Base-by-base conservation (phyloP, 345 rosid genomes). In the Gossypium raimondii region DNA sequence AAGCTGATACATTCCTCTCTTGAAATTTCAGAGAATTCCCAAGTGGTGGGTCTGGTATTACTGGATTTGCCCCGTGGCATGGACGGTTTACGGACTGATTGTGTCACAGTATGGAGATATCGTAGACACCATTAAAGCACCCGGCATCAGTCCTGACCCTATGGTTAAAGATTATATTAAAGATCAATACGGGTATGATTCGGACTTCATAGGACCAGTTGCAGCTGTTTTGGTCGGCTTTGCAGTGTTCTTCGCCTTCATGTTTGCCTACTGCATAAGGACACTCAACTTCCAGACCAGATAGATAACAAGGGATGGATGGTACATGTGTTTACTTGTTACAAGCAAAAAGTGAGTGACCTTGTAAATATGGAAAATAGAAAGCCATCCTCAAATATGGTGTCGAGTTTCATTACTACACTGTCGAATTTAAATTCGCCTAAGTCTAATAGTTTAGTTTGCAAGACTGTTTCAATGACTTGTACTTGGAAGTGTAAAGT, bases 31-130 rank as follows among this genome's bases (percentile, higher is more conserved):
- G 90, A 93, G 70, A 76, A 89, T 92, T 41, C 98, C 93, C 1
- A 87, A 84, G 78, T 92, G 95, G 95, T 94, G 98, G 95, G 61
- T 88, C 2, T 94, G 98, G 98, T 94, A 89, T 77, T 94, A 91
- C 79, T 94, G 92, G 94, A 86, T 94, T 7, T 92, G 92, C 85
- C 98, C 85, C 0, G 78, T 88, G 9, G 97, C 97, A 4, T 92
- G 98, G 98, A 88, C 94, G 7, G 55, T 88, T 34, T 88, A 90
- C 9, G 92, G 94, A 29, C 72, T 87, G 81, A 84, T 89, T 11
- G 84, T 83, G 22, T 85, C 98, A 0, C 98, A 92, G 22, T 94
- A 88, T 18, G 89, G 97, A 11, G 97, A 94, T n/a, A 71, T 85
- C 4, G 80, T 76, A 10, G 62, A 66, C 20, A 60, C 57, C 6